Base-by-base conservation (phyloP, 2,329 filamentous ascomycete species). In the Fusarium anguioides region DNA sequence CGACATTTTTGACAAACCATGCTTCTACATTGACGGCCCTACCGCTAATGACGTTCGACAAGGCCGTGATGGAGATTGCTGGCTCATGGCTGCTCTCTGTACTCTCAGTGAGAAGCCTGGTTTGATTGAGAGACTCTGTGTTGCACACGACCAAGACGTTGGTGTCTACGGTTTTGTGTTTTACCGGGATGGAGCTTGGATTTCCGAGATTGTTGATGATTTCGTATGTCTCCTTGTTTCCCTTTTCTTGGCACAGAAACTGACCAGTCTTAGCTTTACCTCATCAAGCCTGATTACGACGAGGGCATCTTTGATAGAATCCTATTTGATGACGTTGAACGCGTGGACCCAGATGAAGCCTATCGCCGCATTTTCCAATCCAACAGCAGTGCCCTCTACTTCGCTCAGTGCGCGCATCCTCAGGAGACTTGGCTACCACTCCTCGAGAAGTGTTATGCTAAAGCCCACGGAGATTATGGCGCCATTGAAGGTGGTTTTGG, bases 141-240 rank as follows among this genome's bases (percentile, higher is more conserved):
- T 96, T 45, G 89, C 87, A 7, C 85, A 87, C 14, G 87, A 96
- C 68, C 87, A 92, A 74, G 82, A 86, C 29, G 87, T 94, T 5
- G 92, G 92, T 14, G 91, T 95, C 2, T 96, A 96, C 69, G 93
- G 93, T 2, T 96, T 96, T 68, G 91, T 96, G 12, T 95, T 96
- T 74, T 87, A 91, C 77, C 86, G 92, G 68, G 92, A 95, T 70
- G 91, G 91, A 20, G 91, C 92, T 75, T 95, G 91, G 84, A 80
- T 84, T 66, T 86, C 82, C 2, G 84, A 85, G 74, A 84, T 87
- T 67, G 84, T 87, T 37, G 85, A 87, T 53, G 85, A 87, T 71
- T 85, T 85, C 66, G 79, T 81, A 68, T 1, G 46, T 41, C n/a
- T 8, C 15, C 33, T 1, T 10, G 10, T 3, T 21, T 12, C 15